Evolutionary conservation across 352 stramenopile species (phyloP).

Genomic region (Globisporangium canariense): DNA sequence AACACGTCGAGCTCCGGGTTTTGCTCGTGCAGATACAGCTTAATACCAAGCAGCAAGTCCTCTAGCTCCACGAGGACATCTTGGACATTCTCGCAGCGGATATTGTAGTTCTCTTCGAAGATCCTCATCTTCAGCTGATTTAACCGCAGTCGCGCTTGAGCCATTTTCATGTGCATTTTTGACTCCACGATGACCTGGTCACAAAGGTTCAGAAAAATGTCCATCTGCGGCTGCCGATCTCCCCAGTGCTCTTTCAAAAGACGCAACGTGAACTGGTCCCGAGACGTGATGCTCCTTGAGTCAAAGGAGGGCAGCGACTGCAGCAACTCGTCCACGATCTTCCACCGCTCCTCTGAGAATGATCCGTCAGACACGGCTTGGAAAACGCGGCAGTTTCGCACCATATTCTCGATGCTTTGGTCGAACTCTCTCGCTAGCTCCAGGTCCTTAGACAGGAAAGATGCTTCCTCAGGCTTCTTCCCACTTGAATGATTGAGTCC

Average conservation of each 20-base stretch:
- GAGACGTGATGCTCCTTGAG: background rate
- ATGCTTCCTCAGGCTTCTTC: conserved; percentile 1
- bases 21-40: conserved; percentile 36
- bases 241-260: conserved; percentile 27
- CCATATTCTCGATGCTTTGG: conserved; percentile 40
- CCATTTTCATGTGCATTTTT: conserved; percentile 33
- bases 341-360: conserved; percentile 44
- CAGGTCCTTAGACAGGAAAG: conserved; percentile 24
- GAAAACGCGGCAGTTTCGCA: conserved; percentile 42
- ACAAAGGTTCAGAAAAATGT: conserved; percentile 33
- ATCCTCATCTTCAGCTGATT: conserved; percentile 27
- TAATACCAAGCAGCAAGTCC: conserved; percentile 29
- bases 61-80: conserved; percentile 32
- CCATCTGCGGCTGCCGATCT: background rate
- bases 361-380: conserved; percentile 37
- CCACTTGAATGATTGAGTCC: conserved; percentile 15
- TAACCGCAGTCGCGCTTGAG: conserved; percentile 32
- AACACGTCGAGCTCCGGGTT: conserved; percentile 40
- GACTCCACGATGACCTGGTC: conserved; percentile 56
- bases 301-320: background rate
- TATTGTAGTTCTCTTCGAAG: conserved; percentile 37
- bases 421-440: conserved; percentile 33
- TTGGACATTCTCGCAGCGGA: conserved; percentile 30
- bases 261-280: conserved; percentile 20
- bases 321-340: conserved; percentile 15